phyloP scores from a whole-genome alignment of 768 basidiomycete species.

The Termitomyces sp. region DNA sequence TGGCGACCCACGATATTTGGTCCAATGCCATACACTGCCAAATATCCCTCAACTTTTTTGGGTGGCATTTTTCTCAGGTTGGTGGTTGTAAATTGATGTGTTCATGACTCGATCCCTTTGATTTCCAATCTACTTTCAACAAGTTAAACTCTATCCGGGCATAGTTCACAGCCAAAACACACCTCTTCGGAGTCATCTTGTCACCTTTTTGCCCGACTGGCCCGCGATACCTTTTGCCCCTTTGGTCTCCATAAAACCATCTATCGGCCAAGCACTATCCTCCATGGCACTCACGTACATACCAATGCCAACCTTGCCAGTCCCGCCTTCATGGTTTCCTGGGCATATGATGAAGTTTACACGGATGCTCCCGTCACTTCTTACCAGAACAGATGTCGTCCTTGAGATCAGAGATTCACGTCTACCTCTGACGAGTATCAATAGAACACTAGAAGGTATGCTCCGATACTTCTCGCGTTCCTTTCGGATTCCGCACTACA shows the following conservation, averaged over 20 bases:
- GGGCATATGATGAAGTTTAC: constrained; percentile 93
- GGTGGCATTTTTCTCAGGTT: background rate
- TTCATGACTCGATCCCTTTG: background rate
- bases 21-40: background rate
- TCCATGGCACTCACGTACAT: constrained; percentile 30
- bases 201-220: background rate
- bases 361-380: constrained; percentile 65
- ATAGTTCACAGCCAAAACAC: background rate
- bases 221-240: background rate
- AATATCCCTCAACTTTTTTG: background rate
- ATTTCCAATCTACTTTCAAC: background rate
- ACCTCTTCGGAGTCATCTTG: background rate
- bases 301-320: constrained; percentile 43
- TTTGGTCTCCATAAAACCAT: constrained; percentile 1
- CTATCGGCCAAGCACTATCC: background rate
- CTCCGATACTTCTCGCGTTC: constrained; percentile 20
- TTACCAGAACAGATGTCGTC: constrained; percentile 83
- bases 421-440: constrained; percentile 90
- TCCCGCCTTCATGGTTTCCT: constrained; percentile 89
- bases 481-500: constrained; percentile 15
- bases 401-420: constrained; percentile 93
- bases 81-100: background rate
- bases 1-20: constrained; percentile 2
- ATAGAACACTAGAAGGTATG: constrained; percentile 81
- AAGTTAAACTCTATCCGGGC: background rate